These are phyloP conservation scores for Rhodocollybia butyracea DNA, from an alignment of 768 basidiomycete genomes.

Conservation along the genomic window DNA sequence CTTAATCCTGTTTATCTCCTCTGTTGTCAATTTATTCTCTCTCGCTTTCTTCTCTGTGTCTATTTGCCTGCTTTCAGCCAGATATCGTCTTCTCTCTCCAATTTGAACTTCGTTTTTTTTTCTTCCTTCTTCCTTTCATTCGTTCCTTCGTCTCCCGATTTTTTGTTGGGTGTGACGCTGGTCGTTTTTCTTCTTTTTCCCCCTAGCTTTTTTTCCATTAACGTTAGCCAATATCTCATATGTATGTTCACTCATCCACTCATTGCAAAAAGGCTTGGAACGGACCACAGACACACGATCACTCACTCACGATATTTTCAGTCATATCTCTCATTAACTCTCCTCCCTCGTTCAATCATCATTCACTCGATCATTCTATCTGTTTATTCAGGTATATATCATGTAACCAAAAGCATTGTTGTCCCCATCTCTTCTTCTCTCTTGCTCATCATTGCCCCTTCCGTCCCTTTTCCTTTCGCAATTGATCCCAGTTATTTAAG, in stretches of 20 bases:
- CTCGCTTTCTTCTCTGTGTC: background rate
- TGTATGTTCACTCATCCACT: slow-evolving; percentile 1
- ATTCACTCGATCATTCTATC: background rate
- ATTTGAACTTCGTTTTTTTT: too few species aligned
- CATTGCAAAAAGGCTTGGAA: background rate
- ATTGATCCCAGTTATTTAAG: too few species aligned
- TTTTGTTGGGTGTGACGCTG: slow-evolving; percentile 10
- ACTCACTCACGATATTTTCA: background rate
- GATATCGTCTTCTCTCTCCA: background rate
- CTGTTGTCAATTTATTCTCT: slow-evolving; percentile 4
- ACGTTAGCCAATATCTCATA: slow-evolving; percentile 3
- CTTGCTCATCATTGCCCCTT: background rate
- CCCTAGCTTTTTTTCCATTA: too few species aligned
- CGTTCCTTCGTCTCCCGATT: slow-evolving; percentile 1
- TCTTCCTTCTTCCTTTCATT: background rate
- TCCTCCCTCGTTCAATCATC: too few species aligned
- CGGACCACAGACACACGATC: background rate
- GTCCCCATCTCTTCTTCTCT: background rate
- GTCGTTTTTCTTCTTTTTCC: background rate
- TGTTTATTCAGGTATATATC: background rate
- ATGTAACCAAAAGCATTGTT: background rate
- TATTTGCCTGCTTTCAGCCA: background rate
- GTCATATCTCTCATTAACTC: background rate
- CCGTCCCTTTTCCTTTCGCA: too few species aligned
- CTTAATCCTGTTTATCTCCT: slow-evolving; percentile 9